Conservation (phyloP, 352 stramenopile species). For the Phytophthora chlamydospora region DNA sequence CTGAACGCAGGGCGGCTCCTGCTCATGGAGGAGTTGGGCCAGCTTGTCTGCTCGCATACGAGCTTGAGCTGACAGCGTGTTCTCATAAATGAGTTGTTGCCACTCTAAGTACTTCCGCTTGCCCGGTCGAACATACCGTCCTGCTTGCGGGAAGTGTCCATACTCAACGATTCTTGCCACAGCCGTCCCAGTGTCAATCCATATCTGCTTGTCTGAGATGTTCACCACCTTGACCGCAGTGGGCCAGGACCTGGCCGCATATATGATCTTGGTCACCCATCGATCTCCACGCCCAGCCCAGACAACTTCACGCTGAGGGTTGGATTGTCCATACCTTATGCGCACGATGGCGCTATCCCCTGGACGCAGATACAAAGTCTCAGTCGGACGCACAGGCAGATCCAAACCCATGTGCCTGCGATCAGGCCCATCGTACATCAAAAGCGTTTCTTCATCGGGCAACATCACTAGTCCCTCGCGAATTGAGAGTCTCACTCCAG, state of each 20-base stretch:
- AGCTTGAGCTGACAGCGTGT: background rate
- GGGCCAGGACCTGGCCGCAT: background rate
- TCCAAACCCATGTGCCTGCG: background rate
- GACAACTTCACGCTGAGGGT: background rate
- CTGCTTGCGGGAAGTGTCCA: background rate
- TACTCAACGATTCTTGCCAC: slow-evolving; percentile 8
- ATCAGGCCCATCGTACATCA: background rate
- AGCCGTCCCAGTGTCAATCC: background rate
- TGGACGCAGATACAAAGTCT: background rate
- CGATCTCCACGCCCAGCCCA: too few relatives aligned
- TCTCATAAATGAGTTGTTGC: slow-evolving; percentile 7
- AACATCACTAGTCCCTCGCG: slow-evolving; percentile 2
- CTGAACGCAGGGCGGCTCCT: background rate
- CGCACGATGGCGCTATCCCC: background rate
- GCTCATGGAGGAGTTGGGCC: background rate
- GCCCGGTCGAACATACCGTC: slow-evolving; percentile 4
- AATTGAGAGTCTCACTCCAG: slow-evolving; percentile 15
- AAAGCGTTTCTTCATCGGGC: slow-evolving; percentile 1
- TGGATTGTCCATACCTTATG: background rate
- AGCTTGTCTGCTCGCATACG: background rate
- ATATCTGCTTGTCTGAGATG: background rate
- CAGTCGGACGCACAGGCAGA: background rate
- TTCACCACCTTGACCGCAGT: slow-evolving; percentile 8
- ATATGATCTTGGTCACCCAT: slow-evolving; percentile 6
- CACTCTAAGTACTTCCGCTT: slow-evolving; percentile 2